These are phyloP conservation scores for Crithidia sp. DNA, from an alignment of 208 protist species.

Conservation along the genomic window DNA sequence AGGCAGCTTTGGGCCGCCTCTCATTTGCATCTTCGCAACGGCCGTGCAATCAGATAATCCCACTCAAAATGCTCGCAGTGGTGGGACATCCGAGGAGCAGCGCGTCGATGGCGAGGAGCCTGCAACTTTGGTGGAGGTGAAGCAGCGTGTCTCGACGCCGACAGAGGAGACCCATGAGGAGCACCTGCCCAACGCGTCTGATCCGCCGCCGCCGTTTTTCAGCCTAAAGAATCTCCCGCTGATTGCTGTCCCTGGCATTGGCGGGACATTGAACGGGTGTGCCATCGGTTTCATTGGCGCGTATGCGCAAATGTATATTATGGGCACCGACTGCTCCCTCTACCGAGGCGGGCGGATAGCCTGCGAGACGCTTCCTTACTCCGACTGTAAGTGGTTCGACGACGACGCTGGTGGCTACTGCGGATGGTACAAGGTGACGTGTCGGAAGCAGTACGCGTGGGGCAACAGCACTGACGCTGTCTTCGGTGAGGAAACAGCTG, in stretches of 20 bases:
- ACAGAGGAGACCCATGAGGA: slow-evolving; percentile 1
- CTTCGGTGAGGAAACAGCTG: not conserved
- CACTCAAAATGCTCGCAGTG: slow-evolving; percentile 1
- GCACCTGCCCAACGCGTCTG: not conserved
- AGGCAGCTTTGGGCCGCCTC: slow-evolving; percentile 5
- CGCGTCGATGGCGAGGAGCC: not conserved
- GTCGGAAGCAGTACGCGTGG: slow-evolving; percentile 25
- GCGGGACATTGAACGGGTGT: slow-evolving; percentile 64
- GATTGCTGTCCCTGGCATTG: slow-evolving; percentile 41
- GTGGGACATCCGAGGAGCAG: not conserved
- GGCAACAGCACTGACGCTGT: not conserved
- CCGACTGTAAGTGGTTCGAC: slow-evolving; percentile 52
- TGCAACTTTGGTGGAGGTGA: slow-evolving; percentile 1
- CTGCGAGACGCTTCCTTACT: slow-evolving; percentile 50
- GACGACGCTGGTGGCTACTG: slow-evolving; percentile 26
- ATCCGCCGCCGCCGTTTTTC: slow-evolving; percentile 13
- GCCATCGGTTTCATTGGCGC: slow-evolving; percentile 77
- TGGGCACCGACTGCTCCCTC: slow-evolving; percentile 57
- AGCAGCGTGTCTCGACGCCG: slow-evolving; percentile 1
- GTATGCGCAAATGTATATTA: slow-evolving; percentile 58
- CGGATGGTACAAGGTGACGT: slow-evolving; percentile 41
- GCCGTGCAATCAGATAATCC: slow-evolving; percentile 8
- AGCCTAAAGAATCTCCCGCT: slow-evolving; percentile 8
- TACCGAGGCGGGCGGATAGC: slow-evolving; percentile 28
- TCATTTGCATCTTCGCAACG: slow-evolving; percentile 3